Evolutionary conservation across 2,329 filamentous ascomycete species (phyloP).

Genomic region (Botrytis tulipae): DNA sequence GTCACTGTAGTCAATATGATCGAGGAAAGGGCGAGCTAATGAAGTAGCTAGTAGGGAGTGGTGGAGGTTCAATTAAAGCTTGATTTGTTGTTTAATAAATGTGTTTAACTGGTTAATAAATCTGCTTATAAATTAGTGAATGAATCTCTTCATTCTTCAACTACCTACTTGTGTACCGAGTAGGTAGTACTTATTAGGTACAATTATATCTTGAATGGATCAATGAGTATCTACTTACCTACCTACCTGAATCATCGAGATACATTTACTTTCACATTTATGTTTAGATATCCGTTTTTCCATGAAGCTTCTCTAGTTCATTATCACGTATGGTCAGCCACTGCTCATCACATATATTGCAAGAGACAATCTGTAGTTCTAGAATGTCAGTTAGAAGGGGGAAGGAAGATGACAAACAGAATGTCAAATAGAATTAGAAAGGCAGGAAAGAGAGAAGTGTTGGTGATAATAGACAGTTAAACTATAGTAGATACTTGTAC

Average conservation of each 20-base stretch:
- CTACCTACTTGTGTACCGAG: no score
- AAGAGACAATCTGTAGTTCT: not conserved
- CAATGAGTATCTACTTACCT: no score
- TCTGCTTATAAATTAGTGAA: not conserved
- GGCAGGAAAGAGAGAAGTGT: not conserved
- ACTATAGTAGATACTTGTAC: not conserved
- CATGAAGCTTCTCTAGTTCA: not conserved
- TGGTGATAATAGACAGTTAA: not conserved
- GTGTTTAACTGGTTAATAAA: not conserved
- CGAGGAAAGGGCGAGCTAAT: not conserved
- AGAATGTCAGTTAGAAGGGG: not conserved
- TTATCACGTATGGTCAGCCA: not conserved
- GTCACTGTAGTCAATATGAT: not conserved
- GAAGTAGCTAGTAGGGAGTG: not conserved
- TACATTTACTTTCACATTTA: not conserved
- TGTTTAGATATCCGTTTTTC: not conserved
- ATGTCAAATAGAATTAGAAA: not conserved
- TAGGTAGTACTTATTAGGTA: not conserved
- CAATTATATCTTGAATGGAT: not conserved
- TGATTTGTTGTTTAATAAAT: not conserved
- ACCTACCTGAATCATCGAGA: no score
- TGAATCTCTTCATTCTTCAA: not conserved
- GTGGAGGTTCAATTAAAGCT: not conserved
- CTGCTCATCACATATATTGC: not conserved
- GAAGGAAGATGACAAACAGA: not conserved